phyloP scores from a whole-genome alignment of 805 yeast genomes.

The Dipodascus geniculatus region DNA sequence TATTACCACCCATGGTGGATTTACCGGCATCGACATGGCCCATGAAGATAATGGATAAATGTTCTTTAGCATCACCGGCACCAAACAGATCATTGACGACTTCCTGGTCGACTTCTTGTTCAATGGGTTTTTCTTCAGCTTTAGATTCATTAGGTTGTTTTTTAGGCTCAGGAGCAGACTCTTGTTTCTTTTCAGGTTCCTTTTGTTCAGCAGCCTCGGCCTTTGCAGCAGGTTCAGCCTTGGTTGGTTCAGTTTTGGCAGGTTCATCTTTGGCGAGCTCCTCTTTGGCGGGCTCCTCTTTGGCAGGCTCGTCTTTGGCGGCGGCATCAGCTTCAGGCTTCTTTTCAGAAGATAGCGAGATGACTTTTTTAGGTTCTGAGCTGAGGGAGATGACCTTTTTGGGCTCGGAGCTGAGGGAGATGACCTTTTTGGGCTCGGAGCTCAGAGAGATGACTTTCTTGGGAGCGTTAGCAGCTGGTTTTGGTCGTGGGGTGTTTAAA shows the following conservation, averaged over 20 bases:
- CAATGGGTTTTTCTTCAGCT: constrained; percentile 29
- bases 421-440: background rate
- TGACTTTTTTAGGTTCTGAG: constrained; percentile 10
- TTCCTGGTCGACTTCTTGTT: constrained; percentile 72
- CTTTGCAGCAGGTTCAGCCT: constrained; percentile 14
- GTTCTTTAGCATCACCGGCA: constrained; percentile 51
- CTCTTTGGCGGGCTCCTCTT: background rate
- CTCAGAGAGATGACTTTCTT: background rate
- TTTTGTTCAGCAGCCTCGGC: constrained; percentile 9
- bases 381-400: constrained; percentile 3
- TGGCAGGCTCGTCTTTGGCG: constrained; percentile 8
- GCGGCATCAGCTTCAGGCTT: constrained; percentile 11
- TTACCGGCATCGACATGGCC: constrained; percentile 99
- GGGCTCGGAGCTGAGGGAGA: constrained; percentile 5
- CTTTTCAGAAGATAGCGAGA: constrained; percentile 7
- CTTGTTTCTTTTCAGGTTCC: constrained; percentile 12
- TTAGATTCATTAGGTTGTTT: constrained; percentile 11
- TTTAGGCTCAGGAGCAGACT: constrained; percentile 17
- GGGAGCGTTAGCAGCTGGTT: constrained; percentile 7
- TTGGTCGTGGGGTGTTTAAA: constrained; percentile 8
- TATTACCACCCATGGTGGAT: constrained; percentile 98
- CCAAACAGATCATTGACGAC: constrained; percentile 89
- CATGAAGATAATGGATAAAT: constrained; percentile 93
- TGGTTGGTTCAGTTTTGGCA: constrained; percentile 31
- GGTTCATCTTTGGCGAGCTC: constrained; percentile 27